These are phyloP conservation scores for Phialophora tarda DNA, from an alignment of 2,329 filamentous ascomycete genomes.

Conservation along the genomic window DNA sequence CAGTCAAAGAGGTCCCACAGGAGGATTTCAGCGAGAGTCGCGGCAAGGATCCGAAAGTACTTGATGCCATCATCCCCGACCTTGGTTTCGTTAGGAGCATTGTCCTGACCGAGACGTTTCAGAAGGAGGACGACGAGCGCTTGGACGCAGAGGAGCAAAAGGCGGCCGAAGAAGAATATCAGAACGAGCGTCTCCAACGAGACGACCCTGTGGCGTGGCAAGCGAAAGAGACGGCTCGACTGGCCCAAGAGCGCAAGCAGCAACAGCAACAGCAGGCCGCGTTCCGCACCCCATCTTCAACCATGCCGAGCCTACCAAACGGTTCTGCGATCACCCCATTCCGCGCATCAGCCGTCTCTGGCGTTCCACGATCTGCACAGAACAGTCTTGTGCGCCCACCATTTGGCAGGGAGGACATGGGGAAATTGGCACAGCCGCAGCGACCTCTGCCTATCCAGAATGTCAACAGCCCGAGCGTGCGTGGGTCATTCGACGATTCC, in stretches of 20 bases:
- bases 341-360: neutral
- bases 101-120: constrained; percentile 73
- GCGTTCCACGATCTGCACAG: neutral
- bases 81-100: constrained; percentile 53
- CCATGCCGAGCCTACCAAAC: neutral
- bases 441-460: neutral
- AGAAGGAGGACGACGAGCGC: constrained; percentile 67
- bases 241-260: neutral
- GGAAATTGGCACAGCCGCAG: constrained; percentile 1
- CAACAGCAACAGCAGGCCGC: constrained; percentile 3
- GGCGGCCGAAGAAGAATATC: constrained; percentile 57
- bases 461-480: neutral
- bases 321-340: neutral
- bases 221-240: constrained; percentile 20
- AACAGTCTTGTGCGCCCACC: neutral
- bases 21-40: constrained; percentile 59
- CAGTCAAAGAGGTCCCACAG: constrained; percentile 59
- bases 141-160: constrained; percentile 66
- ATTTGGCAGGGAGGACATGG: constrained; percentile 7
- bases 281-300: neutral
- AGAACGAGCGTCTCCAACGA: constrained; percentile 49
- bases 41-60: constrained; percentile 64
- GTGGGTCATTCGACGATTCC: constrained; percentile 22
- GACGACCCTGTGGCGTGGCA: constrained; percentile 44
- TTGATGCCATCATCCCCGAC: constrained; percentile 61